Percentiles rank a stretch among this genome's conserved stretches.
Conservation (phyloP, 352 stramenopile genomes). For the Thalassiosira livingstoniorum region DNA sequence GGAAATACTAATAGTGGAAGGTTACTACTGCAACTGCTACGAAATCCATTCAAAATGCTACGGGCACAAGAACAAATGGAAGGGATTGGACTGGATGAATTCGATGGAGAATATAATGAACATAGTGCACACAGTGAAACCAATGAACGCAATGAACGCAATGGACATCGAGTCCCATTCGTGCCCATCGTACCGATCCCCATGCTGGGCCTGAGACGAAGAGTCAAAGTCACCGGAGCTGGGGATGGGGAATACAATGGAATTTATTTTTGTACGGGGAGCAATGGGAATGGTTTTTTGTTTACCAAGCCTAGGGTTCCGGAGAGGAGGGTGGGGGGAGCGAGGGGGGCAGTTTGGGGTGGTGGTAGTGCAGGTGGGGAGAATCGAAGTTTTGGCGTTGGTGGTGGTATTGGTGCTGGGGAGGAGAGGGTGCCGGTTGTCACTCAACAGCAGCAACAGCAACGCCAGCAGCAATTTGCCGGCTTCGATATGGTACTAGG, state of each 20-base stretch:
- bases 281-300: constrained; percentile 76
- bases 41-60: constrained; percentile 69
- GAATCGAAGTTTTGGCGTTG: constrained; percentile 3
- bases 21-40: constrained; percentile 62
- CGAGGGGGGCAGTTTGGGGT: too few relatives aligned
- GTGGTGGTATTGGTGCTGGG: too few relatives aligned
- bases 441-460: too few relatives aligned
- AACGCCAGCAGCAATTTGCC: too few relatives aligned
- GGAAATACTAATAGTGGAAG: too few relatives aligned
- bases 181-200: constrained; percentile 77
- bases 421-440: too few relatives aligned
- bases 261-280: constrained; percentile 79
- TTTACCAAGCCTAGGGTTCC: constrained; percentile 77
- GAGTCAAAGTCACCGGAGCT: constrained; percentile 61
- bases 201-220: constrained; percentile 60
- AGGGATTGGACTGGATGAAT: constrained; percentile 40
- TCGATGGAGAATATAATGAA: constrained; percentile 28
- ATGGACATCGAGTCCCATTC: too few relatives aligned
- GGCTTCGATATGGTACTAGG: too few relatives aligned
- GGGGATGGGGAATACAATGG: constrained; percentile 81
- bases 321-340: constrained; percentile 28
- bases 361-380: too few relatives aligned
- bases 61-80: constrained; percentile 79
- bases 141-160: too few relatives aligned
- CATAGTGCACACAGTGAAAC: too few relatives aligned